Evolutionary conservation across 441 rosid species (phyloP).

Genomic region (Populus trichocarpa): DNA sequence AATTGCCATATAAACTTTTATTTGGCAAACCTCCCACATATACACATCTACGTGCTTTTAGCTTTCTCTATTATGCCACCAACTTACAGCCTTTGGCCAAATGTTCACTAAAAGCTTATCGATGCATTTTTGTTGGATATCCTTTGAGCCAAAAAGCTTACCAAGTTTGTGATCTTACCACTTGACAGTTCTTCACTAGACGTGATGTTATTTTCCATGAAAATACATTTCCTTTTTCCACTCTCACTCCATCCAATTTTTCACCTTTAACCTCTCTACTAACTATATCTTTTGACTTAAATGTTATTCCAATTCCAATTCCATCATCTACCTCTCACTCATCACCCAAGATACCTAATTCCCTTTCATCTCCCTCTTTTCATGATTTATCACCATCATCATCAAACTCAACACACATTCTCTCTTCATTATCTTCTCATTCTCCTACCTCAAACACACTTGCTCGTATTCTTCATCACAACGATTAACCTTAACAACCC

Average conservation of each 20-base stretch:
- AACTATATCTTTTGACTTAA: too few relatives aligned
- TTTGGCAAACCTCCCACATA: neutral
- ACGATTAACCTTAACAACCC: neutral
- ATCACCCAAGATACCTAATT: too few relatives aligned
- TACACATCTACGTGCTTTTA: neutral
- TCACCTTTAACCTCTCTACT: too few relatives aligned
- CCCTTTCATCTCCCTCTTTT: too few relatives aligned
- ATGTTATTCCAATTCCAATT: too few relatives aligned
- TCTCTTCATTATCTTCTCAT: too few relatives aligned
- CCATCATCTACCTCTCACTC: too few relatives aligned
- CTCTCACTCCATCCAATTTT: fast-evolving
- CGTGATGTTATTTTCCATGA: neutral
- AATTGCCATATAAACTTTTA: neutral
- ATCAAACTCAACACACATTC: too few relatives aligned
- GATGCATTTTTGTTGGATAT: neutral
- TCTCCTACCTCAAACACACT: too few relatives aligned
- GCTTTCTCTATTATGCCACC: neutral
- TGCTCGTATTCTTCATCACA: neutral
- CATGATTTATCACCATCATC: too few relatives aligned
- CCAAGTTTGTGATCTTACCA: neutral
- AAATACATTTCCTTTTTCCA: neutral
- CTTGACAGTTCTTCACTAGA: neutral
- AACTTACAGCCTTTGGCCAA: neutral
- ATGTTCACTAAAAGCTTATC: neutral
- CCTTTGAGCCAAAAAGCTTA: neutral